Evolutionary conservation across 805 yeast species (phyloP), one percentile per base, ranked within the genome.

Genomic region (Teunomyces atbi): DNA sequence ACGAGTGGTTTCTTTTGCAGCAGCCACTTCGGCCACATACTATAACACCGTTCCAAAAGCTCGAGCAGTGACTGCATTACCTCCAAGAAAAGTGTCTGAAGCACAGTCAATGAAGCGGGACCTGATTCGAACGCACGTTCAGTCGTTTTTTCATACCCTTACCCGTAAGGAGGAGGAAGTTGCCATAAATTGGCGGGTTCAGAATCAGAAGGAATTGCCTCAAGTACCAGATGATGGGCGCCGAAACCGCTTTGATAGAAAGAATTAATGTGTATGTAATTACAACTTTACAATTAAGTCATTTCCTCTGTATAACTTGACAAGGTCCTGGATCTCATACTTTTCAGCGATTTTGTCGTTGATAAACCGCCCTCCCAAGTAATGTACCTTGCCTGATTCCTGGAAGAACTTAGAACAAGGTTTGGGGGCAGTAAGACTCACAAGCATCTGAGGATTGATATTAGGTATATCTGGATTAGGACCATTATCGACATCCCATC

Each of bases 401-500:
- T 30, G 42, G 12, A 42, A 37, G 50, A 87, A 76, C 48, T 65
- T 69, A 1, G 95, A 81, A 45, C 96, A 91, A 0, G 95, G 94
- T 60, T 94, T 94, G 6, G 99, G 99, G 0, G 96, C 97, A 0
- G 98, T 91, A 41, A 94, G 69, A 42, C 96, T 86, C 7, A 94
- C 83, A 41, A 94, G 71, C 53, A 82, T 81, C 5, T 76, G 64
- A 0, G 97, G 96, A 20, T 71, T 71, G 46, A 86, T 77, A 20
- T 61, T 63, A 15, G 65, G 64, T 1, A 63, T 66, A 1, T 49
- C 57, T 0, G 70, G 65, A 36, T 13, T 21, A 0, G 94, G 96
- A 0, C 99, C 99, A 6, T 76, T 59, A 58, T 94, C 96, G 8
- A 94, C 98, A 59, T 91, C 92, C 99, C 99, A 94, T 0, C 97